These are phyloP conservation scores for Crithidia expoeki DNA, from an alignment of 208 protist genomes.

Conservation along the genomic window DNA sequence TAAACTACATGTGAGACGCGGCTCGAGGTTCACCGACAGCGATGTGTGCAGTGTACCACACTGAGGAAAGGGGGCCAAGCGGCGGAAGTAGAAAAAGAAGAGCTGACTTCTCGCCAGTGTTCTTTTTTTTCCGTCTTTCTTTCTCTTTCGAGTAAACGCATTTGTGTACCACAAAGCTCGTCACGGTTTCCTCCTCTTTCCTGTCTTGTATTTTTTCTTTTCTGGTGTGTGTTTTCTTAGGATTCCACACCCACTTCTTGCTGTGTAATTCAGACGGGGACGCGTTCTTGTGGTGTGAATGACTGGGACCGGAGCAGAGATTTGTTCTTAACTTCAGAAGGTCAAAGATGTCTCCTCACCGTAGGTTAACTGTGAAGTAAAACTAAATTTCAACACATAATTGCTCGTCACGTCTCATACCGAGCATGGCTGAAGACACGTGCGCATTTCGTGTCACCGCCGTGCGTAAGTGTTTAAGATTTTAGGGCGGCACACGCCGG, in stretches of 20 bases:
- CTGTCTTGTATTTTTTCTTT: neutral
- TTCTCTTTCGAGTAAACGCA: constrained; percentile 5
- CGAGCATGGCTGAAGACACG: constrained; percentile 12
- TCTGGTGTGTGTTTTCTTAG: too few species aligned
- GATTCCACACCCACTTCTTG: too few species aligned
- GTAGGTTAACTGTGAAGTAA: too few species aligned
- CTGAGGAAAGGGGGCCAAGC: neutral
- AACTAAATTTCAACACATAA: neutral
- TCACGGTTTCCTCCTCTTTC: neutral
- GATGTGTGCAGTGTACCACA: neutral
- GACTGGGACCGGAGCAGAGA: too few species aligned
- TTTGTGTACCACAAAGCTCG: too few species aligned
- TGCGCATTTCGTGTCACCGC: constrained; percentile 14
- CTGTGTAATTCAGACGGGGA: too few species aligned
- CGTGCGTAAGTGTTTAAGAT: neutral
- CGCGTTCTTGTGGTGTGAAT: too few species aligned
- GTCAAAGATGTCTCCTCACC: too few species aligned
- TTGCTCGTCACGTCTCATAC: neutral
- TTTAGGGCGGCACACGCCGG: too few species aligned
- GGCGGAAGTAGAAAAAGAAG: neutral
- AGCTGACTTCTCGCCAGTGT: neutral
- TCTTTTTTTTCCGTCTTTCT: constrained; percentile 7
- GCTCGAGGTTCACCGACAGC: neutral
- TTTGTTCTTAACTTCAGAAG: too few species aligned
- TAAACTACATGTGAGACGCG: constrained; percentile 4